Conservation (phyloP, 257 asterid species). For the Nicotiana benthamiana region DNA sequence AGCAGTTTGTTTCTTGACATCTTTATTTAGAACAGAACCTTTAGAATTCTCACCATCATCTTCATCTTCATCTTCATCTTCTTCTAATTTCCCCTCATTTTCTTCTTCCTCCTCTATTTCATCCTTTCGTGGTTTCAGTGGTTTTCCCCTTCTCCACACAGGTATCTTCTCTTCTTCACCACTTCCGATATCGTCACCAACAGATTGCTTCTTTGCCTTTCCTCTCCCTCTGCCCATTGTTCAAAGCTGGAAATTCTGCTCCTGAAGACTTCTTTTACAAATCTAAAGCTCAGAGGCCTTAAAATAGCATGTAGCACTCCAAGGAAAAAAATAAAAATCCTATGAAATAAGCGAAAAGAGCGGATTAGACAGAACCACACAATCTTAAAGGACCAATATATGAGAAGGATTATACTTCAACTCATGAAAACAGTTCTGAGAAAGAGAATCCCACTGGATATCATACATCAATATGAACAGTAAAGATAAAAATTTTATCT, state of each 20-base stretch:
- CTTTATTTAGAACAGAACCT: constrained; percentile 23
- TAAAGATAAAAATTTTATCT: background rate
- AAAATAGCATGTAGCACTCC: background rate
- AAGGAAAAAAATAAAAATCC: background rate
- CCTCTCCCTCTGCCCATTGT: constrained; percentile 80
- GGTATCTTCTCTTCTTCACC: constrained; percentile 71
- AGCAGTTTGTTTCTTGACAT: constrained; percentile 32
- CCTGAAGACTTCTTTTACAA: constrained; percentile 30
- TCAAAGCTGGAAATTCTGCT: constrained; percentile 6
- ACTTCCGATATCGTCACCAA: constrained; percentile 45
- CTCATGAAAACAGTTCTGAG: background rate
- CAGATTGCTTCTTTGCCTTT: constrained; percentile 57
- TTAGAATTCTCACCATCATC: constrained; percentile 39
- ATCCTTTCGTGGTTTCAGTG: constrained; percentile 46
- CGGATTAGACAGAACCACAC: background rate
- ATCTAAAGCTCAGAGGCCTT: constrained; percentile 1
- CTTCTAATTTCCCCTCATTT: constrained; percentile 41
- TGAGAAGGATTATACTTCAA: background rate
- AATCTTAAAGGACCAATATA: background rate
- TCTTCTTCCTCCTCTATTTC: constrained; percentile 42
- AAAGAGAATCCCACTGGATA: background rate
- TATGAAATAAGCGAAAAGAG: background rate
- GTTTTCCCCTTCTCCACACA: constrained; percentile 70
- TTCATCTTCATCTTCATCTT: constrained; percentile 34
- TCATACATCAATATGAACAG: background rate